Conservation (phyloP, 805 yeast species). For the Spathaspora gorwiae region DNA sequence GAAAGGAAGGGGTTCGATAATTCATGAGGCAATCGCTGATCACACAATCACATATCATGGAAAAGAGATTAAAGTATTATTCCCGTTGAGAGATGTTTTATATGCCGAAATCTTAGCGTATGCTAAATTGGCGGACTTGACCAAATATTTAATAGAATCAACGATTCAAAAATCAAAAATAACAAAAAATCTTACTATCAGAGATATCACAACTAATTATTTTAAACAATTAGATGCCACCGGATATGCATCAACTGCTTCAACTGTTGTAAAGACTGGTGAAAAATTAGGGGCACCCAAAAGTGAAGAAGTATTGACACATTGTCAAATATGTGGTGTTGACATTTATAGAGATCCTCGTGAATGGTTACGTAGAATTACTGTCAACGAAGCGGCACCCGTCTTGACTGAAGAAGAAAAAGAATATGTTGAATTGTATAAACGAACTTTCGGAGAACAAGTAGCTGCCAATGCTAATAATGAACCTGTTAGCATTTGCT, state of each 20-base stretch:
- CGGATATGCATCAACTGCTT: slow-evolving; percentile 82
- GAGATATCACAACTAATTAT: slow-evolving; percentile 72
- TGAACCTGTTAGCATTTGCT: slow-evolving; percentile 47
- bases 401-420: slow-evolving; percentile 38
- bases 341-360: slow-evolving; percentile 54
- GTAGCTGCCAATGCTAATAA: slow-evolving; percentile 6
- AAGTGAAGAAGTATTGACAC: slow-evolving; percentile 2
- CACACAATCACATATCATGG: slow-evolving; percentile 25
- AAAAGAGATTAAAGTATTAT: slow-evolving; percentile 43
- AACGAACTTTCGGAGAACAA: neutral
- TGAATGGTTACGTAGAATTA: slow-evolving; percentile 64
- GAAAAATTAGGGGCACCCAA: slow-evolving; percentile 60
- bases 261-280: slow-evolving; percentile 89
- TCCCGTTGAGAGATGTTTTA: slow-evolving; percentile 75
- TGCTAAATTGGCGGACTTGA: slow-evolving; percentile 37
- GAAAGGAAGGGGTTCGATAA: slow-evolving; percentile 76
- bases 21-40: slow-evolving; percentile 51
- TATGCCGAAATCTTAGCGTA: slow-evolving; percentile 63
- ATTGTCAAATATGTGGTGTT: slow-evolving; percentile 56
- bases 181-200: slow-evolving; percentile 72
- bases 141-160: slow-evolving; percentile 20
- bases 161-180: slow-evolving; percentile 31
- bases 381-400: slow-evolving; percentile 54
- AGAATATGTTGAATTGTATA: slow-evolving; percentile 16
- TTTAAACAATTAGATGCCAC: slow-evolving; percentile 62